Conservation (phyloP, 202 grass and related monocot species). For the Zoysia matrella region DNA sequence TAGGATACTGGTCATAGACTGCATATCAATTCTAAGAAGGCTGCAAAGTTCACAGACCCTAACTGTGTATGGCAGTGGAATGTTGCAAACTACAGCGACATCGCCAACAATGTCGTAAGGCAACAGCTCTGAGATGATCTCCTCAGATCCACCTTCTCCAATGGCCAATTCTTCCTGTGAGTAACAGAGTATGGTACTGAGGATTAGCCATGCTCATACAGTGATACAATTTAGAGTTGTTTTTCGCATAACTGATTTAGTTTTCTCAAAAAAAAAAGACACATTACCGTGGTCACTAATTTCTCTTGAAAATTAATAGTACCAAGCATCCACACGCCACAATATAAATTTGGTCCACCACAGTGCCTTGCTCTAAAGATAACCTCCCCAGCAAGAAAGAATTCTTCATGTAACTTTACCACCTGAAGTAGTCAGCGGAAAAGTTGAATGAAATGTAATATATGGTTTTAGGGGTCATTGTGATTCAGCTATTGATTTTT, state of each 20-base stretch:
- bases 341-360: conserved; percentile 88
- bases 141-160: conserved; percentile 57
- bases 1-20: conserved; percentile 67
- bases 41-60: conserved; percentile 78
- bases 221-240: not conserved
- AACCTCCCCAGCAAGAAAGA: conserved; percentile 81
- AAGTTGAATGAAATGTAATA: not conserved
- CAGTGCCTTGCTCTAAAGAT: conserved; percentile 83
- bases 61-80: conserved; percentile 71
- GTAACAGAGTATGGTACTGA: not conserved
- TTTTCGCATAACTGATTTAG: not conserved
- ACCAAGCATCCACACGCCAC: conserved; percentile 78
- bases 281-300: not conserved
- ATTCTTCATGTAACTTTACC: conserved; percentile 79
- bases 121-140: conserved; percentile 64
- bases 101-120: conserved; percentile 75
- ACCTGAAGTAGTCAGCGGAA: conserved; percentile 52
- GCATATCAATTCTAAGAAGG: conserved; percentile 83
- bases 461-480: too few species aligned
- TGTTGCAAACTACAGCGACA: conserved; percentile 68
- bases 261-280: not conserved
- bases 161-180: conserved; percentile 60
- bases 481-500: too few species aligned
- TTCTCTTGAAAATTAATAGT: conserved; percentile 28
- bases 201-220: conserved; percentile 15